Base-by-base conservation (phyloP, 176 grass and related monocot genomes). In the Musa troglodytarum region DNA sequence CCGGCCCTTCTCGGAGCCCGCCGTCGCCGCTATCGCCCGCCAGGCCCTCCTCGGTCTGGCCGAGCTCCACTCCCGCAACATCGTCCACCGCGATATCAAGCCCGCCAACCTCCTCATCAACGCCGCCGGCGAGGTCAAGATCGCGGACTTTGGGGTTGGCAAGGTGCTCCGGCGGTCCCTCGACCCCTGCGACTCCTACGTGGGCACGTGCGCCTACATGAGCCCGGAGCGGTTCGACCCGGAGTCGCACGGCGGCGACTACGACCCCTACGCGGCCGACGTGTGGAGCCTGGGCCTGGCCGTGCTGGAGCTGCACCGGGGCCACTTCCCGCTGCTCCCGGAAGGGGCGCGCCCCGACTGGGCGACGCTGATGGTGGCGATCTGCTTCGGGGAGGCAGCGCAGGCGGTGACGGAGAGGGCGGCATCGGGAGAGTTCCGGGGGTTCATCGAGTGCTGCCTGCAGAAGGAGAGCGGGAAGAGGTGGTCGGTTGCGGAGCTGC, bases 71-170 rank as follows among this genome's bases (percentile, higher is more conserved):
- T 84, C 75, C 16, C 83, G 85, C 12, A 82, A 85, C 62, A 71
- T 96, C 79, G 92, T 92, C 29, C 92, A 96, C 78, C 89, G 92
- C 74, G 92, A 96, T 56, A 73, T 96, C 59, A 96, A 96, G 81
- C 92, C 92, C 1, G 77, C 87, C 0, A 96, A 96, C 82, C 85
- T 96, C 34, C 87, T 96, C 11, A 52, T 92, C 19, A 84, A 84
- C 76, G 59, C 78, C 21, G 65, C 14, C 11, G 92, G 92, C 29
- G 89, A 87, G 78, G 78, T 96, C 1, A 96, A 96, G 85, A 92
- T 96, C 66, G 87, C 89, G 9, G 92, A 96, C 52, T 96, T 96
- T 78, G 92, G 92, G 0, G 80, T 87, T 0, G 88, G 92, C 20
- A 96, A 96, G 81, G 85, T 96, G 6, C 84, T 96, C 10, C 79